Conservation (phyloP, 345 rosid species). For the Brassica rapa region DNA sequence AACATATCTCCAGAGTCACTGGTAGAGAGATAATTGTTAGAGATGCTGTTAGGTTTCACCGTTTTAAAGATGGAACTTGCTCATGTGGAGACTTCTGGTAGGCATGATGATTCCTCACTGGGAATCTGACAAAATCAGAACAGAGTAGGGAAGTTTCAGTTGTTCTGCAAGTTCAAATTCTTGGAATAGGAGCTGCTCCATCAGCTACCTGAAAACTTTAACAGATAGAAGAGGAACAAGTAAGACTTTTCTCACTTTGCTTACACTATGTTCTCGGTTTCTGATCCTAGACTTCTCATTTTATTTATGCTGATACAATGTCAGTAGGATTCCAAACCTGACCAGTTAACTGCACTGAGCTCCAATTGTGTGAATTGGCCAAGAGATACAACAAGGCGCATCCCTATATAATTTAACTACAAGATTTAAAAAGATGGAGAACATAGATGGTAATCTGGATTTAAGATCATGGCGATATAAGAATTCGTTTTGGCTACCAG, state of each 20-base stretch:
- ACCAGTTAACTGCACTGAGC: neutral
- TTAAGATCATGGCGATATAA: neutral
- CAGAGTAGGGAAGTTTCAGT: constrained; percentile 14
- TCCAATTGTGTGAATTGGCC: neutral
- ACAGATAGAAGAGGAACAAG: constrained; percentile 38
- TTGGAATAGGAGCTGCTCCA: constrained; percentile 21
- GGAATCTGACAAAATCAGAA: constrained; percentile 18
- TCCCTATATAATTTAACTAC: neutral
- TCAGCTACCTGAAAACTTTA: neutral
- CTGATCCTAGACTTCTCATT: constrained; percentile 7
- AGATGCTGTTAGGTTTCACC: constrained; percentile 88
- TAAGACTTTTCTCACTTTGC: constrained; percentile 12
- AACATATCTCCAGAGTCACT: constrained; percentile 80
- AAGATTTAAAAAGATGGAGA: neutral
- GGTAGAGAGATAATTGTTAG: constrained; percentile 87
- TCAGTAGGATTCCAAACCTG: neutral
- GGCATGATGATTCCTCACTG: constrained; percentile 20
- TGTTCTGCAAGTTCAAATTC: neutral
- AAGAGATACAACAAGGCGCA: neutral
- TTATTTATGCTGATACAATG: constrained; percentile 12
- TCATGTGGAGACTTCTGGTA: constrained; percentile 98
- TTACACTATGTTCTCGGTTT: constrained; percentile 4
- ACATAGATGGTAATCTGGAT: neutral
- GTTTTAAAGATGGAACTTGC: constrained; percentile 84
- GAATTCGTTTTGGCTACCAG: neutral